Conservation (phyloP, 768 basidiomycete genomes). For the Mycena leptocephala region DNA sequence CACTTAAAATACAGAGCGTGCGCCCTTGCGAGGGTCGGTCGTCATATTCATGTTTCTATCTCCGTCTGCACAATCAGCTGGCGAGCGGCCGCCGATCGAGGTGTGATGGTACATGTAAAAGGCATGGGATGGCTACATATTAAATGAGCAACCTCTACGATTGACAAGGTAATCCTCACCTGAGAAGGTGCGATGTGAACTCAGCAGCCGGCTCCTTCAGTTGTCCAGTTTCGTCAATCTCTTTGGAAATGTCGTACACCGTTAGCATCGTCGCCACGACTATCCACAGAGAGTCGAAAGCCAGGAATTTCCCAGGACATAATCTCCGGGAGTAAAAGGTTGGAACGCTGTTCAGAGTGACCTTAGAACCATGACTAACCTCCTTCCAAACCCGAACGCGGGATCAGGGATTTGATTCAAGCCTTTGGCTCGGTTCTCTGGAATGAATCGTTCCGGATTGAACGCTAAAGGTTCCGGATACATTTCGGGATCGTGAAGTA, state of each 20-base stretch:
- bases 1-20: slow-evolving; percentile 13
- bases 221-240: slow-evolving; percentile 53
- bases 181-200: slow-evolving; percentile 53
- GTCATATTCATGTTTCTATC: slow-evolving; percentile 13
- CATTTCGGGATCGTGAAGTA: slow-evolving; percentile 55
- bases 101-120: slow-evolving; percentile 56
- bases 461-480: slow-evolving; percentile 61
- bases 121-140: slow-evolving; percentile 58
- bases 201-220: slow-evolving; percentile 51
- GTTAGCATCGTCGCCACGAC: slow-evolving; percentile 57
- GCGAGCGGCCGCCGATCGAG: slow-evolving; percentile 50
- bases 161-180: slow-evolving; percentile 41
- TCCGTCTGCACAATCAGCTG: slow-evolving; percentile 50
- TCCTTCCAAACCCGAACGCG: slow-evolving; percentile 60
- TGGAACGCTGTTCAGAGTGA: neutral
- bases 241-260: slow-evolving; percentile 56
- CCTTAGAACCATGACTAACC: slow-evolving; percentile 42
- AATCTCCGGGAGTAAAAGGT: slow-evolving; percentile 42
- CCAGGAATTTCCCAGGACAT: slow-evolving; percentile 64
- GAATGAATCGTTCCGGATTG: slow-evolving; percentile 54
- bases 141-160: neutral
- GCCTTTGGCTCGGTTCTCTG: slow-evolving; percentile 46
- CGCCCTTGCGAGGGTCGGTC: neutral
- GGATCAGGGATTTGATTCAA: slow-evolving; percentile 54
- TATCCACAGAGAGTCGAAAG: slow-evolving; percentile 62